These are phyloP conservation scores for Gossypium sturtianum DNA, from an alignment of 345 rosid genomes.

Conservation along the genomic window DNA sequence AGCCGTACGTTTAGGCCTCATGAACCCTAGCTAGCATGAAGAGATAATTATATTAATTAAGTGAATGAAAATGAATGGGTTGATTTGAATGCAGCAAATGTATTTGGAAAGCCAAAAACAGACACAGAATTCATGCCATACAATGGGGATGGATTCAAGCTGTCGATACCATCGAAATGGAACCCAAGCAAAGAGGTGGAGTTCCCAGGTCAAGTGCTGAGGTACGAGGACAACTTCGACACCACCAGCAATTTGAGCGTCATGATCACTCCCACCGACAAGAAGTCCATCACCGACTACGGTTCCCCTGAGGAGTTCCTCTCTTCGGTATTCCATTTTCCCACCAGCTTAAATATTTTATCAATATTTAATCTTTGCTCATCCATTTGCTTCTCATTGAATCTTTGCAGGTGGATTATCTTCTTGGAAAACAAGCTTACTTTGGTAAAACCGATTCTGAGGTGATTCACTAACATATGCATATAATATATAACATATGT, in stretches of 20 bases:
- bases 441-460: slow-evolving; percentile 61
- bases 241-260: slow-evolving; percentile 51
- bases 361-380: neutral
- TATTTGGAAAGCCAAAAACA: slow-evolving; percentile 83
- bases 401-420: slow-evolving; percentile 55
- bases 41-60: too few species aligned
- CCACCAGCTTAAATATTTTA: neutral
- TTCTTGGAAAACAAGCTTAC: slow-evolving; percentile 87
- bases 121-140: slow-evolving; percentile 72
- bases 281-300: slow-evolving; percentile 75
- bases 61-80: neutral
- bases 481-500: too few species aligned
- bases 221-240: slow-evolving; percentile 91
- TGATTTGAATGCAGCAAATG: slow-evolving; percentile 53
- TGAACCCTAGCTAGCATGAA: too few species aligned
- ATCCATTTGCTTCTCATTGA: neutral
- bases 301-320: slow-evolving; percentile 80
- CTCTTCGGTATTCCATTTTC: slow-evolving; percentile 27
- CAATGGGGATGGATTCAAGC: slow-evolving; percentile 72
- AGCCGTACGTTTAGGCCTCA: too few species aligned
- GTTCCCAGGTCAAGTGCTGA: slow-evolving; percentile 83
- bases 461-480: slow-evolving; percentile 33
- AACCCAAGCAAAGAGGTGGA: slow-evolving; percentile 91
- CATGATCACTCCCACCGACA: slow-evolving; percentile 73
- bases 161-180: slow-evolving; percentile 83